Base-by-base conservation (phyloP, 1,284 basidiomycete species). In the Leccinum solheimii region DNA sequence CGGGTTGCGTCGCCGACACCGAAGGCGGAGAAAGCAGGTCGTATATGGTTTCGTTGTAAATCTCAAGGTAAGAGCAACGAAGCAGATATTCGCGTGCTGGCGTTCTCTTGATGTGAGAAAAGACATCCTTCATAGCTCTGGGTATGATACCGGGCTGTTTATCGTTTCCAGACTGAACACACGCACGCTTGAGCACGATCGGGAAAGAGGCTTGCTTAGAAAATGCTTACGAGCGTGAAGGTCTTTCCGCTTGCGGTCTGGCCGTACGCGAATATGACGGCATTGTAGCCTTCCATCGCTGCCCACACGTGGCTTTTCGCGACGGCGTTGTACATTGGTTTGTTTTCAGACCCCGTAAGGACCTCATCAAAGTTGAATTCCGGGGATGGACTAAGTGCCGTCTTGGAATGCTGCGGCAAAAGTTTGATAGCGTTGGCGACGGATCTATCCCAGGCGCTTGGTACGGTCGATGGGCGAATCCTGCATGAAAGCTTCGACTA, bases 251-350 rank as follows among this genome's bases (percentile, higher is more conserved):
- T 91, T 2, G 91, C 92, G 0, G 92, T 94, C 70, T 93, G 91
- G 1, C 94, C 95, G 66, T 97, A 97, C 0, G 95, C 95, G 70
- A 97, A 97, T 56, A 97, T 87, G 66, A 98, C 94, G 11, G 94
- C 87, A 74, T 99, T 98, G 80, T 88, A 98, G 10, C 96, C 97
- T 57, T 97, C 94, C 93, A 98, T 97, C 11, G 95, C 92, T 19
- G 94, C 92, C 64, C 86, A 85, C 0, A 98, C 94, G 69, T 98
- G 93, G 1, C 90, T 90, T 11, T 87, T 84, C 0, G 94, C 96
- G 1, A 94, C 89, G 5, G 89, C 86, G 36, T 85, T 85, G 75
- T 98, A 99, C 0, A 97, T 83, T 1, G 87, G 85, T 64, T 91
- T 90, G 74, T 98, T 99, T 60, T 90, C 86, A 1, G 90, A 87